Percentiles rank a stretch among this genome's conserved stretches.
Conservation (phyloP, 805 yeast species). For the Ogataea methylovora region DNA sequence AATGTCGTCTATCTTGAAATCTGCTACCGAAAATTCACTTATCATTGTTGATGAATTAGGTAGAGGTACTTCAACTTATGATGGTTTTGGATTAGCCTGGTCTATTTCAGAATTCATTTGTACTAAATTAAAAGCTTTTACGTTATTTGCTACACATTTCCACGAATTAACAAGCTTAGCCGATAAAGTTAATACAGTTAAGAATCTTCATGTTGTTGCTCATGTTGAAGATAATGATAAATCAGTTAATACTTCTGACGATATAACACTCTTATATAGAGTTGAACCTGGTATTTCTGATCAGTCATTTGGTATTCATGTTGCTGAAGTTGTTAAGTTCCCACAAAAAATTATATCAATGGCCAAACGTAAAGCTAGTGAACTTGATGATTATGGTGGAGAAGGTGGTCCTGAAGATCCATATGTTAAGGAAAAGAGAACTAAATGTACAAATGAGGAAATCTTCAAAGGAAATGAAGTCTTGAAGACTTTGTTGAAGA, state of each 20-base stretch:
- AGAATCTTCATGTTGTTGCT: constrained; percentile 88
- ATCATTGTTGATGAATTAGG: constrained; percentile 94
- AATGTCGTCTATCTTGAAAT: constrained; percentile 76
- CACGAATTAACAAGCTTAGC: constrained; percentile 87
- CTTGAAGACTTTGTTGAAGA: constrained; percentile 40
- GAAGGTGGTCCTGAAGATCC: constrained; percentile 31
- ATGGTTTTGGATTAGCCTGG: constrained; percentile 98
- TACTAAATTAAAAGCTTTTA: constrained; percentile 61
- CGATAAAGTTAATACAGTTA: constrained; percentile 53
- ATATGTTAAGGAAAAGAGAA: constrained; percentile 37
- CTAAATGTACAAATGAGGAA: constrained; percentile 46
- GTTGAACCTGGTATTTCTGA: constrained; percentile 97
- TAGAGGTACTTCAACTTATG: constrained; percentile 90
- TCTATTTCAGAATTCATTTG: constrained; percentile 86
- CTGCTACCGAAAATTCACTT: constrained; percentile 71
- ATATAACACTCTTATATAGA: constrained; percentile 81
- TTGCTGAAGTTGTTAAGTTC: constrained; percentile 91
- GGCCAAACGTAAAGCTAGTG: constrained; percentile 93
- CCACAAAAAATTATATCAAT: constrained; percentile 84
- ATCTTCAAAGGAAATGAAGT: constrained; percentile 45
- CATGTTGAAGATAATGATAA: constrained; percentile 51
- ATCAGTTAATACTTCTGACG: constrained; percentile 30
- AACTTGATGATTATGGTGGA: constrained; percentile 42
- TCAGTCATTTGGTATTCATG: constrained; percentile 96
- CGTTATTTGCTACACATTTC: constrained; percentile 94